These are phyloP conservation scores for Kickxella alabastrina DNA, from an alignment of 192 early-diverging fungal species.

Conservation along the genomic window DNA sequence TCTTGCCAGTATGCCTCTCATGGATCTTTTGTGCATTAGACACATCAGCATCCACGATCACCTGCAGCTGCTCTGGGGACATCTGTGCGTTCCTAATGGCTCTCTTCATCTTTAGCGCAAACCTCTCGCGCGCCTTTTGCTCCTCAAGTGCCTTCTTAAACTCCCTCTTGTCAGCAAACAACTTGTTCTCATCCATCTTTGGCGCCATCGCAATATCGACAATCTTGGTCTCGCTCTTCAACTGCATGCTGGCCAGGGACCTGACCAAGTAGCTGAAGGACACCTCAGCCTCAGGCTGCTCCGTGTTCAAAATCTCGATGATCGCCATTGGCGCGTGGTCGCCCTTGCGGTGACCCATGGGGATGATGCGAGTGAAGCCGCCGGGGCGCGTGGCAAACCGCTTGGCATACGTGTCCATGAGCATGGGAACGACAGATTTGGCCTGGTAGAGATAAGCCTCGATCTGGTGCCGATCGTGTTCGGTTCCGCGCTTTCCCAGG, in stretches of 20 bases:
- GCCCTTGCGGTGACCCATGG: slow-evolving; percentile 68
- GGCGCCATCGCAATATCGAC: slow-evolving; percentile 25
- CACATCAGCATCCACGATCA: slow-evolving; percentile 37
- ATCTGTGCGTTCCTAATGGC: slow-evolving; percentile 30
- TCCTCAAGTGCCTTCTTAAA: slow-evolving; percentile 37
- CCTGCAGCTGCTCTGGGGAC: slow-evolving; percentile 36
- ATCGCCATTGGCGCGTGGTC: slow-evolving; percentile 87
- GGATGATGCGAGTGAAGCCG: slow-evolving; percentile 87
- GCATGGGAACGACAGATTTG: slow-evolving; percentile 69
- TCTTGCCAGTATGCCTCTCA: slow-evolving; percentile 15
- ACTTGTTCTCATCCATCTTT: slow-evolving; percentile 7
- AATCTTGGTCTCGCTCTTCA: slow-evolving; percentile 32
- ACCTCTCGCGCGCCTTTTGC: slow-evolving; percentile 27
- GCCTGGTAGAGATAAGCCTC: slow-evolving; percentile 63
- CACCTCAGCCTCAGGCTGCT: slow-evolving; percentile 61
- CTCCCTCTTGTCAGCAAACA: slow-evolving; percentile 23
- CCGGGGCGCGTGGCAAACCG: slow-evolving; percentile 74
- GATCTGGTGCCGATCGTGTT: slow-evolving; percentile 59
- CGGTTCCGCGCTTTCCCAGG: slow-evolving; percentile 69
- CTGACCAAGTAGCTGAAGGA: slow-evolving; percentile 53
- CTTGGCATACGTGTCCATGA: slow-evolving; percentile 77
- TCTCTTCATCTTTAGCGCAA: slow-evolving; percentile 37
- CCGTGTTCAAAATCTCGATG: slow-evolving; percentile 86
- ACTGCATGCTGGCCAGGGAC: slow-evolving; percentile 45
- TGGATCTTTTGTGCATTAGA: slow-evolving; percentile 14